Conservation (phyloP, 352 stramenopile species). For the Phytophthora capsici region DNA sequence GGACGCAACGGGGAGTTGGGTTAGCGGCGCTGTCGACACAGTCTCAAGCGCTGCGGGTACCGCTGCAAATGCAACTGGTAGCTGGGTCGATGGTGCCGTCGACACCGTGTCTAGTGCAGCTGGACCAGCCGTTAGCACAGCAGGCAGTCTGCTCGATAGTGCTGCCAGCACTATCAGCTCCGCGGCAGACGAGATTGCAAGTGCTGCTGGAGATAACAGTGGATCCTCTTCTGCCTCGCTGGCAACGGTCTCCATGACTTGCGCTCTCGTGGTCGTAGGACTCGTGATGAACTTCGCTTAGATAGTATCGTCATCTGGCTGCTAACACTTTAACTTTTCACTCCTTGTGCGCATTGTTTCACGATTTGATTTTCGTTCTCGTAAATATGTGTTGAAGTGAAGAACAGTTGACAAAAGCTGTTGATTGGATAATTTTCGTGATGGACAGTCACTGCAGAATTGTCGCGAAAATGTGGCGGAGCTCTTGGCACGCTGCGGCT, state of each 20-base stretch:
- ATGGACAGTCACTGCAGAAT: constrained; percentile 15
- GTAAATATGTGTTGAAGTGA: constrained; percentile 14
- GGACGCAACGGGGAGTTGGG: constrained; percentile 22
- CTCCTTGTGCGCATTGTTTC: no score
- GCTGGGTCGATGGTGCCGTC: constrained; percentile 23
- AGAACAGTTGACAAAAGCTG: not conserved
- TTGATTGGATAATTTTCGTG: constrained; percentile 23
- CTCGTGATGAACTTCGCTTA: constrained; percentile 34
- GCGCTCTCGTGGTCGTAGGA: constrained; percentile 3
- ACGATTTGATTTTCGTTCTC: no score
- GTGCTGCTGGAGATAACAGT: constrained; percentile 13
- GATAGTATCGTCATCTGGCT: not conserved
- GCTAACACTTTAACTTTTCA: not conserved
- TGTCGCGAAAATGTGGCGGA: constrained; percentile 38
- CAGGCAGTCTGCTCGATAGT: constrained; percentile 20
- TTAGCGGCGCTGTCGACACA: constrained; percentile 17
- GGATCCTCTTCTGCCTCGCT: constrained; percentile 19
- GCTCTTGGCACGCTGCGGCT: constrained; percentile 16
- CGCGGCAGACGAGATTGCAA: constrained; percentile 18
- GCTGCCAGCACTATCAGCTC: constrained; percentile 18
- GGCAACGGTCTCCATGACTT: constrained; percentile 16
- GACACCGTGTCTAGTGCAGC: constrained; percentile 20
- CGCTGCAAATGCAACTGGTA: constrained; percentile 22
- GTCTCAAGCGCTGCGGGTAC: constrained; percentile 20
- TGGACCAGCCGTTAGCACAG: not conserved